Percentiles rank a stretch among this genome's conserved stretches.
These are phyloP conservation scores for Beauveria caledonica DNA, from an alignment of 2,329 filamentous ascomycete species.

Conservation along the genomic window DNA sequence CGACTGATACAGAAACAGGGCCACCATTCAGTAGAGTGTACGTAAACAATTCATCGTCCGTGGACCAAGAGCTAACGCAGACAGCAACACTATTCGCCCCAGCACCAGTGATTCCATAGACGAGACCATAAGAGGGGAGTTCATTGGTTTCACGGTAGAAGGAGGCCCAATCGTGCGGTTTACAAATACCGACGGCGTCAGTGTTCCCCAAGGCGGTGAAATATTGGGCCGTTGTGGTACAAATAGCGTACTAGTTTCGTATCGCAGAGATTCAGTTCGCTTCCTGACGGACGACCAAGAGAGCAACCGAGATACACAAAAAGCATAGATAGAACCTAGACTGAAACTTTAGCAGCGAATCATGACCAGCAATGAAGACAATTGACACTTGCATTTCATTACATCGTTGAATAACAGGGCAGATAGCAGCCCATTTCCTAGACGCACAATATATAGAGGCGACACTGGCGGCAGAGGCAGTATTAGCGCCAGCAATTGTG, in stretches of 20 bases:
- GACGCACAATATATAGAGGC: too few species aligned
- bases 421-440: too few species aligned
- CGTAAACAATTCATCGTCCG: constrained; percentile 14
- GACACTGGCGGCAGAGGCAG: too few species aligned
- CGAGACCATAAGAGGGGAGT: constrained; percentile 25
- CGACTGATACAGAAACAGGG: constrained; percentile 19
- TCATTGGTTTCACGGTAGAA: constrained; percentile 37
- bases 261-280: constrained; percentile 26
- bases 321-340: background rate
- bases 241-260: constrained; percentile 31
- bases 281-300: constrained; percentile 20
- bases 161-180: constrained; percentile 41
- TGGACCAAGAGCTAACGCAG: constrained; percentile 10
- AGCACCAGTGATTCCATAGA: constrained; percentile 26
- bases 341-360: too few species aligned
- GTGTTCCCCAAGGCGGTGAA: constrained; percentile 24
- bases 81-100: constrained; percentile 30
- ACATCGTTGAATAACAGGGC: too few species aligned
- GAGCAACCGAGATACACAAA: background rate
- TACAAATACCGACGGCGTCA: constrained; percentile 22
- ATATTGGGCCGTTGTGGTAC: constrained; percentile 29
- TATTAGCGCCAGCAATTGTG: too few species aligned
- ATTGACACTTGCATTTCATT: too few species aligned
- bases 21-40: constrained; percentile 38
- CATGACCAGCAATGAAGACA: too few species aligned